phyloP scores from a whole-genome alignment of 345 rosid species.

The Hibiscus mutabilis region DNA sequence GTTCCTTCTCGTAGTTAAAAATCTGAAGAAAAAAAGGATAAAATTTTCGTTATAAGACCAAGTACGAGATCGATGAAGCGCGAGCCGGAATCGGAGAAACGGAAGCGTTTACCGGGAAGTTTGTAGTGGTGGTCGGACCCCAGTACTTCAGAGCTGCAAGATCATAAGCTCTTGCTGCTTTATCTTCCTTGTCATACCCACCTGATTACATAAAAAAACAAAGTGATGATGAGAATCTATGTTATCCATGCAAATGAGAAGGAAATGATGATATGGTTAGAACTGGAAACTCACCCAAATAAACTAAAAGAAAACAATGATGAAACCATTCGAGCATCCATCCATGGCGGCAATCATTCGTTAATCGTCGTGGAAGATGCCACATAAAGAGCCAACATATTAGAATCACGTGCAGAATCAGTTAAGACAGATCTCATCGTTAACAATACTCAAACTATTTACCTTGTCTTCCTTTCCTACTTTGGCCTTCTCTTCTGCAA shows the following conservation, averaged over 20 bases:
- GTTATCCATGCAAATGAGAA: constrained; percentile 11
- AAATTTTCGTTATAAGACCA: not conserved
- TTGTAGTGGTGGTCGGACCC: not conserved
- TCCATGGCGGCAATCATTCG: constrained; percentile 52
- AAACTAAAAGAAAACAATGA: constrained; percentile 48
- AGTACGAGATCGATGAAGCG: not conserved
- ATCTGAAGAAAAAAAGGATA: constrained; percentile 21
- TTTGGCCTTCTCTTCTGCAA: not conserved
- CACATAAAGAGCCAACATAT: constrained; percentile 35
- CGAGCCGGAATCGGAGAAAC: not conserved
- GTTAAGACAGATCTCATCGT: no score
- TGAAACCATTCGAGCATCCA: constrained; percentile 18
- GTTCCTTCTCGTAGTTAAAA: constrained; percentile 37
- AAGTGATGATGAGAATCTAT: not conserved
- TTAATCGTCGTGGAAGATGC: constrained; percentile 25
- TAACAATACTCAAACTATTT: not conserved
- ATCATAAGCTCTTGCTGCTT: constrained; percentile 92
- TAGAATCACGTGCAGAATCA: constrained; percentile 12
- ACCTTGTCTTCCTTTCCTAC: constrained; percentile 10
- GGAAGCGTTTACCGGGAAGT: constrained; percentile 20
- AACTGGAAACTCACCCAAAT: constrained; percentile 60
- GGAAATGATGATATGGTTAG: not conserved
- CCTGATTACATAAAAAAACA: constrained; percentile 31
- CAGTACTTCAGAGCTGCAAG: constrained; percentile 77
- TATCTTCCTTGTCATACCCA: constrained; percentile 92